Base-by-base conservation (phyloP, 2,329 filamentous ascomycete genomes). In the Geosmithia flava region DNA sequence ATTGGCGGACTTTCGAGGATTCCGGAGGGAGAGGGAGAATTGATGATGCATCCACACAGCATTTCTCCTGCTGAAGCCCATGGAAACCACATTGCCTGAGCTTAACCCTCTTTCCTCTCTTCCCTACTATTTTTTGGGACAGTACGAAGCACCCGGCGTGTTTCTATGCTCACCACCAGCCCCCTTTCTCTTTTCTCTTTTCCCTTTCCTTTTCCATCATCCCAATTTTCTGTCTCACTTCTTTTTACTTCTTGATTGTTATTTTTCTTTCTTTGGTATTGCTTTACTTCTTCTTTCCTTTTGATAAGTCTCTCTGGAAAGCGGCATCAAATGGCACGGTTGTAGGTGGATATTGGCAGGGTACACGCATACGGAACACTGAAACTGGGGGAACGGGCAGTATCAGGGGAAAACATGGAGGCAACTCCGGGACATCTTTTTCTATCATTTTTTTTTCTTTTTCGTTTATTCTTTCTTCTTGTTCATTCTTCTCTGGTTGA, bases 1-100 rank as follows among this genome's bases (percentile, higher is more conserved):
- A 65, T 76, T 47, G 72, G 74, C 3, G 72, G 72, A 0, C 59
- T 80, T 10, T 73, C 74, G 2, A 68, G 74, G 33, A 79, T 79
- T 47, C 74, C 74, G 0, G 76, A 79, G 55, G 74, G 75, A n/a
- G 75, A 79, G 47, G 64, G 64, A 3, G 75, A 79, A 60, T 68
- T 74, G 20, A 11, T 37, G 11, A 37, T 13, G 33, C 10, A 37
- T 16, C 11, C 33, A 11, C 33, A 11, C 15, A 37, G 6, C 11
- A 37, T 37, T 3, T 13, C 33, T 37, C 33, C 33, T 13, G 15
- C 33, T 3, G 33, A 37, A 16, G 11, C 33, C 56, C 49, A 62
- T 61, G 59, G 60, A 62, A 48, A 57, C 54, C 6, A 54, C 13
- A 37, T 37, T 16, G 33, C 6, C 33, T 37, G 33, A 37, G 5